Evolutionary conservation across 1,284 basidiomycete species (phyloP), one percentile per base, ranked within the genome.

Genomic region (Ustilago shanxiensis): DNA sequence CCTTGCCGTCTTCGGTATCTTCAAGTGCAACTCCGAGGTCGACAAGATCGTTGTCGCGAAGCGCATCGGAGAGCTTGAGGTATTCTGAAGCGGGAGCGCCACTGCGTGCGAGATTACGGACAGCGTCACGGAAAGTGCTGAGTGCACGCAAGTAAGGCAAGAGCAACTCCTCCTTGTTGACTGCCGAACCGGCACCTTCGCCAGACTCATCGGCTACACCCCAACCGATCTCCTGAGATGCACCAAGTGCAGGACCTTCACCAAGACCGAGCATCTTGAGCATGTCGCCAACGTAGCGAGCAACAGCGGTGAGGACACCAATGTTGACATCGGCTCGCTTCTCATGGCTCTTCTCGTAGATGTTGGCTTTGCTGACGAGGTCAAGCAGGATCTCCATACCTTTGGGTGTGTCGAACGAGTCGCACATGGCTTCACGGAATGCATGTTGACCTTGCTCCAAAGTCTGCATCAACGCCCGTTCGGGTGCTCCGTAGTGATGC

Each of bases 321-420:
- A 94, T 88, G 83, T 98, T 95, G 63, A 74, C 35, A 91, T 84
- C 39, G 87, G 87, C 80, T 3, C 87, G 80, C 20, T 81, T 73
- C 31, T 72, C 61, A 14, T 83, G 72, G 22, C 58, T 61, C 47
- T 82, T 81, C 75, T 98, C 91, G 88, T 98, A 99, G 28, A 95
- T 89, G 86, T 98, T 98, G 18, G 93, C 91, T 60, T 91, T 90
- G n/a, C 92, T 93, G 28, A 99, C 91, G 31, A 98, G 88, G 71
- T 95, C 92, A 14, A 93, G 89, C 14, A 99, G 87, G 60, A 91
- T 88, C 77, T 90, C 89, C 50, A 99, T 87, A 0, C 95, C 96
- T 16, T 88, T 89, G 1, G 95, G 94, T 0, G 96, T 99, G 87
- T 99, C 96, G 89, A 99, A 98, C 1, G 95, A 98, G 87, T 99